Evolutionary conservation across 768 basidiomycete genomes (phyloP).

Genomic region (Stropharia rugosoannulata): DNA sequence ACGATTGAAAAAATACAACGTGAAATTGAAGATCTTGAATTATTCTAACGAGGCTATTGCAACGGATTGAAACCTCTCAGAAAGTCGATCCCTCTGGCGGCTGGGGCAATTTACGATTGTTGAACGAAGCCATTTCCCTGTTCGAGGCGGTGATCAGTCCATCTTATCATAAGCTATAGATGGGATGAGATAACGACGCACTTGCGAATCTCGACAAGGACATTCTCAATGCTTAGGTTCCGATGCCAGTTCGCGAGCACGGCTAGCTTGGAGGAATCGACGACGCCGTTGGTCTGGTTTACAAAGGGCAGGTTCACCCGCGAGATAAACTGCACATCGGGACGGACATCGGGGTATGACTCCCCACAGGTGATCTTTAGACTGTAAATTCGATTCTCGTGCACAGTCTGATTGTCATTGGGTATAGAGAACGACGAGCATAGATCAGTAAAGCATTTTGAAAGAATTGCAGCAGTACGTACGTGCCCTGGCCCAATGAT

Average conservation of each 20-base stretch:
- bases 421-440: too few species aligned
- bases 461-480: constrained; percentile 27
- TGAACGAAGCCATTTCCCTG: constrained; percentile 93
- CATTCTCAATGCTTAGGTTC: constrained; percentile 77
- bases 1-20: neutral
- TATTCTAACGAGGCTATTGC: too few species aligned
- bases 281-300: constrained; percentile 67
- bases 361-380: constrained; percentile 86
- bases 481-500: constrained; percentile 99
- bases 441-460: neutral
- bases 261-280: constrained; percentile 69
- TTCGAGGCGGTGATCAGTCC: neutral
- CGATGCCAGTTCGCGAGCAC: constrained; percentile 77
- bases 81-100: constrained; percentile 86
- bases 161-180: neutral
- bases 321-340: constrained; percentile 82
- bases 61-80: constrained; percentile 22
- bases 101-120: constrained; percentile 93
- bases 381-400: constrained; percentile 98
- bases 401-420: constrained; percentile 66
- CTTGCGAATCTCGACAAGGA: constrained; percentile 94
- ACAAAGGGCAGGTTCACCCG: constrained; percentile 95
- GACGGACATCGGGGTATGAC: constrained; percentile 74
- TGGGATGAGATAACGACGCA: constrained; percentile 34
- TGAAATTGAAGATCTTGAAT: neutral